Evolutionary conservation across 345 rosid genomes (phyloP).

Genomic region (Eucalyptus pauciflora): DNA sequence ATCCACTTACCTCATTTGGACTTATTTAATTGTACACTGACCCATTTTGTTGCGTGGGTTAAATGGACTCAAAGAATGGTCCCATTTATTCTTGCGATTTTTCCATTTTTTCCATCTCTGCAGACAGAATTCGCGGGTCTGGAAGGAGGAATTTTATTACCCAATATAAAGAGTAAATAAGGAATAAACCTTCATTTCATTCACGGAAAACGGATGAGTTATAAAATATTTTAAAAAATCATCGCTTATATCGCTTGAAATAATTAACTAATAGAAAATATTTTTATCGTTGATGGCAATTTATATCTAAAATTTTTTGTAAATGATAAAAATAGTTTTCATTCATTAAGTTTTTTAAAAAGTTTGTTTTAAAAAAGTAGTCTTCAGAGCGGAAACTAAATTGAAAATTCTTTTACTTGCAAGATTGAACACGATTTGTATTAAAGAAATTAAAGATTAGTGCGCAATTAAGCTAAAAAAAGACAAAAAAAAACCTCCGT

Average conservation of each 20-base stretch:
- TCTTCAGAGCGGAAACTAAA: too few species aligned
- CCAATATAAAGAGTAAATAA: neutral
- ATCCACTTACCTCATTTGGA: neutral
- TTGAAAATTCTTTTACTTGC: neutral
- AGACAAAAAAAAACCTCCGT: neutral
- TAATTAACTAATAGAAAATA: neutral
- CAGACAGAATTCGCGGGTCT: neutral
- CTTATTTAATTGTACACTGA: neutral
- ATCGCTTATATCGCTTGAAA: neutral
- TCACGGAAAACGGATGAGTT: accelerated
- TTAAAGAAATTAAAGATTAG: neutral
- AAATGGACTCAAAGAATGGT: neutral
- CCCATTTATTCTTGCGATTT: neutral
- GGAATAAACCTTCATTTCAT: neutral
- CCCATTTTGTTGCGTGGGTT: neutral
- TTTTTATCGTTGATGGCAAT: too few species aligned
- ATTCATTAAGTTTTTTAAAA: too few species aligned
- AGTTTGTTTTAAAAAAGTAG: too few species aligned
- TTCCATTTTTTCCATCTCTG: neutral
- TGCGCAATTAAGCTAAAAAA: neutral
- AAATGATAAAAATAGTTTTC: too few species aligned
- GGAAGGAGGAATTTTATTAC: neutral
- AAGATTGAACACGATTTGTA: neutral
- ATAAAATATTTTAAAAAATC: neutral
- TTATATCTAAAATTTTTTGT: too few species aligned